These are phyloP conservation scores for Metschnikowia hibisci DNA, from an alignment of 805 yeast genomes.

Conservation along the genomic window DNA sequence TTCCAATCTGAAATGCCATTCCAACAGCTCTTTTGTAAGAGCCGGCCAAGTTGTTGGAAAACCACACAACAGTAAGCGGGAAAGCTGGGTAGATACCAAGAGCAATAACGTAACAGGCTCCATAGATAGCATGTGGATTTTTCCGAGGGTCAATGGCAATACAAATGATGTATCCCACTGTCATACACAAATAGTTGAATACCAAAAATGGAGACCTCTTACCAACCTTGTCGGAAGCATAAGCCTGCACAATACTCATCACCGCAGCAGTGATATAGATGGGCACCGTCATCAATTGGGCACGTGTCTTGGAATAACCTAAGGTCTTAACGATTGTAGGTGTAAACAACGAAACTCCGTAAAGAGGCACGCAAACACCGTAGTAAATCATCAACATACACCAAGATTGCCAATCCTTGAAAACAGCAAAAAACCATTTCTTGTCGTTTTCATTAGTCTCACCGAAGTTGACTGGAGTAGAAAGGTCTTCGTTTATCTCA, in stretches of 20 bases:
- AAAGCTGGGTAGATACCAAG: slow-evolving; percentile 28
- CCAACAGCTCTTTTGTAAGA: slow-evolving; percentile 36
- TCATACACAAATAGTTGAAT: slow-evolving; percentile 22
- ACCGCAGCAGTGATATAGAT: slow-evolving; percentile 35
- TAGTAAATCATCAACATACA: slow-evolving; percentile 23
- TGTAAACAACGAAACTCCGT: slow-evolving; percentile 39
- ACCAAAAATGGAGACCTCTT: slow-evolving; percentile 28
- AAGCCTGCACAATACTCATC: slow-evolving; percentile 26
- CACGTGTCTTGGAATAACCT: slow-evolving; percentile 39
- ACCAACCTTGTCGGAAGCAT: slow-evolving; percentile 23
- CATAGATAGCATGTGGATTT: slow-evolving; percentile 27
- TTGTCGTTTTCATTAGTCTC: slow-evolving; percentile 12
- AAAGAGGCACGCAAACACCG: slow-evolving; percentile 31
- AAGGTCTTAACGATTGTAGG: slow-evolving; percentile 43
- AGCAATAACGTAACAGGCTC: slow-evolving; percentile 28
- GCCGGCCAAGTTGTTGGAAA: slow-evolving; percentile 34
- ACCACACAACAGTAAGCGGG: slow-evolving; percentile 34
- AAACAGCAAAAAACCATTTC: slow-evolving; percentile 18
- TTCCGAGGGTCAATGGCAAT: slow-evolving; percentile 22
- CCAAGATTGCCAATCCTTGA: slow-evolving; percentile 30
- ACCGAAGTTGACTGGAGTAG: slow-evolving; percentile 7
- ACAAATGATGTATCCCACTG: slow-evolving; percentile 31
- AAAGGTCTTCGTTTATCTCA: not conserved
- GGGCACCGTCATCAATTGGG: slow-evolving; percentile 45
- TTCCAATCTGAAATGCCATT: slow-evolving; percentile 37